Evolutionary conservation across 2,329 filamentous ascomycete species (phyloP), one percentile per base, ranked within the genome.

Genomic region (Didymella exigua): DNA sequence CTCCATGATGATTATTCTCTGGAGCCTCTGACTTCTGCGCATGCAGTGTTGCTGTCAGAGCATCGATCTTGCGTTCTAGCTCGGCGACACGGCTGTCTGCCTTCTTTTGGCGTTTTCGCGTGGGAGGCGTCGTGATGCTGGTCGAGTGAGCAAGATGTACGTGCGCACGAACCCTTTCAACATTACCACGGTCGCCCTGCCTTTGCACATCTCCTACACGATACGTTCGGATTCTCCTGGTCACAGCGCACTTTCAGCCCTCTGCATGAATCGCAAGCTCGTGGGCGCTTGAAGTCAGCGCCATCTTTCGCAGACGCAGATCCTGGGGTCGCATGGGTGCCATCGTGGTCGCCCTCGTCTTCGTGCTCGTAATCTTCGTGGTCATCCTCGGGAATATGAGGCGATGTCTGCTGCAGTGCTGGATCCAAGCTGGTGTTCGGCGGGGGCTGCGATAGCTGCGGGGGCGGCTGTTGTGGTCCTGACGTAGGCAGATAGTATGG

Each of bases 21-120:
- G 67, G 62, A 1, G 24, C 51, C 13, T 47, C 65, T 3, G 60
- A 47, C 56, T 75, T 75, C 59, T 78, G 76, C 26, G 89, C 86
- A 40, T 91, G 87, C 61, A 96, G 72, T 30, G 86, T 91, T 6
- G 91, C 90, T 7, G 90, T 96, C 71, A 96, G 74, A 8, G 89
- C 90, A 78, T 96, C 91, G 60, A 96, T 93, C 79, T 96, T 96
- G 80, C 89, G 91, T 79, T 96, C 92, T 46, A 97, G 81, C 78
- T 96, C 92, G 8, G 91, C 89, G 11, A 97, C 92, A 46, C 91
- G 84, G 62, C 86, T 93, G 72, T 96, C 93, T 49, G 90, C 92
- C 81, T 96, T 96, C 80, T 93, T 96, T 78, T 93, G 90, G 38
- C 92, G 83, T 77, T 96, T 96, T 34, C 91, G 77, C 13, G 81